phyloP scores from a whole-genome alignment of 352 stramenopile genomes.

The Phytophthora podocarpi region DNA sequence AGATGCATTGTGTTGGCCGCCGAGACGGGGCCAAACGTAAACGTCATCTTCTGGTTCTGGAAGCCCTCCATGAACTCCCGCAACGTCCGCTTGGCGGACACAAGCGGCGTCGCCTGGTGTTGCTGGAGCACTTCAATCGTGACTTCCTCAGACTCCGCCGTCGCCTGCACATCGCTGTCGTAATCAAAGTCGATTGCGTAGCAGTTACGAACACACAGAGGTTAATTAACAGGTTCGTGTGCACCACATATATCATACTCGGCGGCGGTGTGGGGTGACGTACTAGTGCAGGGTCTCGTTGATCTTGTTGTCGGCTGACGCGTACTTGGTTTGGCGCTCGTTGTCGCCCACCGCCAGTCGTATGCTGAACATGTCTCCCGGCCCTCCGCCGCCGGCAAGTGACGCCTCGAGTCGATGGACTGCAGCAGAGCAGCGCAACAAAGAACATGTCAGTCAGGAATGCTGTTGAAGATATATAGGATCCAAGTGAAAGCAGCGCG shows the following conservation, averaged over 20 bases:
- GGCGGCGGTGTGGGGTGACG: conserved; percentile 15
- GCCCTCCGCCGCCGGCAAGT: not conserved
- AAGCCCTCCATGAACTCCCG: conserved; percentile 41
- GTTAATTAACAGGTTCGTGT: conserved; percentile 5
- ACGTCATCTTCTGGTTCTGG: conserved; percentile 31
- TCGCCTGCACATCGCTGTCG: conserved; percentile 43
- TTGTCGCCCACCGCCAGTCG: conserved; percentile 30
- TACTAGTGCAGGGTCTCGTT: conserved; percentile 53
- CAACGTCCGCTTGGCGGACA: conserved; percentile 34
- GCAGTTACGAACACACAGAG: conserved; percentile 12
- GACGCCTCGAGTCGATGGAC: conserved; percentile 38
- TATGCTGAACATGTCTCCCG: conserved; percentile 26
- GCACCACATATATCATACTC: not conserved
- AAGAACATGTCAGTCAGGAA: not conserved
- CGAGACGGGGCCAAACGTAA: conserved; percentile 33
- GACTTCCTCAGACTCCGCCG: conserved; percentile 33
- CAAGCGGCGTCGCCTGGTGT: conserved; percentile 44
- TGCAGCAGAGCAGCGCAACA: conserved; percentile 18
- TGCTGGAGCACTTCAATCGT: conserved; percentile 54
- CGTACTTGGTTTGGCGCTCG: conserved; percentile 31
- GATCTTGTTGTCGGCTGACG: conserved; percentile 26
- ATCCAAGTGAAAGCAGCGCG: not conserved
- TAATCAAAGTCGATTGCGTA: conserved; percentile 19
- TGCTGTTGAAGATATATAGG: not conserved
- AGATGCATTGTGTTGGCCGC: conserved; percentile 31